A percentile compares a stretch with the other conserved stretches of the same genome.
These are phyloP conservation scores for Nicotiana benthamiana DNA, from an alignment of 257 asterid genomes.

Conservation along the genomic window DNA sequence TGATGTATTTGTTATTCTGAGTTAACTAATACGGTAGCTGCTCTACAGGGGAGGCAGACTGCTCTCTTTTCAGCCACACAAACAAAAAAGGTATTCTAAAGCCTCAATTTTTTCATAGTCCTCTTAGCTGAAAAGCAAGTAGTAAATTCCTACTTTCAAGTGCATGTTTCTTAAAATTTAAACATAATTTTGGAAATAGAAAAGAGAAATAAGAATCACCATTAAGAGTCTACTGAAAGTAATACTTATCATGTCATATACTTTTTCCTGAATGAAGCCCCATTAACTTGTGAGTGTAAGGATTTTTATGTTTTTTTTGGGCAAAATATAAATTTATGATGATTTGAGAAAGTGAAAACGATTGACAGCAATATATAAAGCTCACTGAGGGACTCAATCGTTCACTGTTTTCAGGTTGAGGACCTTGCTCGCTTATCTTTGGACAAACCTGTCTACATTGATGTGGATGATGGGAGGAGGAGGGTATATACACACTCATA, in stretches of 20 bases:
- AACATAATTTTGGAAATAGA: background rate
- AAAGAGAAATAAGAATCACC: background rate
- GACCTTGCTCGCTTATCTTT: constrained; percentile 94
- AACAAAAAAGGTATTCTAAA: constrained; percentile 65
- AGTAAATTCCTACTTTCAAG: background rate
- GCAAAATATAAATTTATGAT: background rate
- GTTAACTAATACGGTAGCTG: constrained; percentile 16
- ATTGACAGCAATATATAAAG: background rate
- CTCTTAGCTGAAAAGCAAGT: background rate
- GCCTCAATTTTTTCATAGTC: background rate
- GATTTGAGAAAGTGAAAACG: background rate
- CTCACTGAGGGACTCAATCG: background rate
- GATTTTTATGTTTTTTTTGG: background rate
- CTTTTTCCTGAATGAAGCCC: background rate
- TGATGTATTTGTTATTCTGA: constrained; percentile 6
- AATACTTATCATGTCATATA: background rate
- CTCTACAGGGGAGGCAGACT: constrained; percentile 78
- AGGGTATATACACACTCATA: constrained; percentile 33
- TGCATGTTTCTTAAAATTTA: background rate
- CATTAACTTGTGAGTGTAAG: background rate
- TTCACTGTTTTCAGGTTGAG: constrained; percentile 58
- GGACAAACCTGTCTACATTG: constrained; percentile 59
- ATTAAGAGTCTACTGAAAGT: background rate
- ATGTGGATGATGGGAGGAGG: constrained; percentile 85
- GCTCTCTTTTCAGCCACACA: constrained; percentile 98